Base-by-base conservation (phyloP, 78 protist genomes). In the Dictyostelium firmibasis region DNA sequence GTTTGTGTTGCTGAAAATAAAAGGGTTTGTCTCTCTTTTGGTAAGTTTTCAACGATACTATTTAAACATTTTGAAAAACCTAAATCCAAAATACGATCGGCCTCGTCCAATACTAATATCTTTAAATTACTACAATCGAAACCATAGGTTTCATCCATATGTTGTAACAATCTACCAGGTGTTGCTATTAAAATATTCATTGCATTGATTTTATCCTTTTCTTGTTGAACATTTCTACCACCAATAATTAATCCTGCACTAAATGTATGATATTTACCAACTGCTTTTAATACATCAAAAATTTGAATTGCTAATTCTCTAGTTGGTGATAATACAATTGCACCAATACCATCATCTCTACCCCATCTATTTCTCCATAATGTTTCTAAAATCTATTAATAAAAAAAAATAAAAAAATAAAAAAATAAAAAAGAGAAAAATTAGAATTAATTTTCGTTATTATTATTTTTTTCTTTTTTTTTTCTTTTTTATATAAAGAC, bases 121-220 rank as follows among this genome's bases (percentile, higher is more conserved):
- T 87, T 91, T 47, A 98, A 81, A 84, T 95, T 91, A 31, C 7
- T 23, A 29, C 75, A 41, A 75, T 91, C 76, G 88, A 98, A 98
- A 11, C 82, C 95, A 20, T 79, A 18, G 3, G 99, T 98, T 75
- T 98, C 96, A 75, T 98, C 99, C 97, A 99, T 83, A 92, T 99
- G 99, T 38, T 99, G 99, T 76, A 98, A 86, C 36, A 99, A 83
- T 4, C 99, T 74, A 13, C 99, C 99, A 1, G 99, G 99, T 20
- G 99, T 99, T 62, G 97, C 95, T 20, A 99, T 97, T 64, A 99
- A 88, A 20, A 99, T 95, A 85, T 96, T 98, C 98, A 98, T 98
- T 16, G 60, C 10, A 3, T 27, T 11, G 47, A 99, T 91, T 10
- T 29, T 27, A 2, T 84, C 92, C n/a, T n/a, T 79, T 57, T 96